Conservation (phyloP, 306 rosid genomes). For the Inga oerstediana region DNA sequence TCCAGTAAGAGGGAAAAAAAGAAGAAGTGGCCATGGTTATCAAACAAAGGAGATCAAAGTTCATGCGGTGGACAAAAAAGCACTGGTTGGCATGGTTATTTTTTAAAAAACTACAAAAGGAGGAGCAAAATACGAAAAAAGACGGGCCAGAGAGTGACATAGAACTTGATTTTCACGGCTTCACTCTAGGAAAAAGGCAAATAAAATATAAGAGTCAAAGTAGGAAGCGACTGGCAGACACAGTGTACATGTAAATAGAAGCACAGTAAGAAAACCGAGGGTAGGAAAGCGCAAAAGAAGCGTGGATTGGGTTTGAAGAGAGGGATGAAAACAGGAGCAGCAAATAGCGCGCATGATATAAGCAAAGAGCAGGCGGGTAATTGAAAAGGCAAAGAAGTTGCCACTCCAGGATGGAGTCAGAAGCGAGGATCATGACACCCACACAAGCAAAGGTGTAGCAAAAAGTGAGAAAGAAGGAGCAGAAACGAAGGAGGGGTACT, state of each 20-base stretch:
- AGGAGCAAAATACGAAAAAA: background rate
- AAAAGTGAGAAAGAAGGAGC: constrained; percentile 34
- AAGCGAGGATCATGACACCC: background rate
- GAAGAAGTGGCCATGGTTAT: background rate
- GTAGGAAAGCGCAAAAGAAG: background rate
- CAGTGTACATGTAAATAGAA: background rate
- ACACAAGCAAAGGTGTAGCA: constrained; percentile 24
- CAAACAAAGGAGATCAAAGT: background rate
- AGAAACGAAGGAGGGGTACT: constrained; percentile 12
- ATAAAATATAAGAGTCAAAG: background rate
- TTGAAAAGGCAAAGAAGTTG: background rate
- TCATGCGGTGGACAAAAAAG: background rate
- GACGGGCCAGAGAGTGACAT: background rate
- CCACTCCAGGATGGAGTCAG: background rate
- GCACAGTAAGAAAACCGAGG: background rate
- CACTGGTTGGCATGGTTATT: background rate
- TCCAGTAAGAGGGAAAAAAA: background rate
- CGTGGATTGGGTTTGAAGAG: background rate
- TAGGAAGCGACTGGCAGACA: background rate
- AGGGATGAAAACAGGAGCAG: background rate
- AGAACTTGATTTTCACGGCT: background rate
- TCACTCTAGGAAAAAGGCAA: background rate
- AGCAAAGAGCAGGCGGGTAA: background rate
- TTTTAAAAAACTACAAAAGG: background rate
- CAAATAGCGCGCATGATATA: constrained; percentile 19